Evolutionary conservation across 1,284 basidiomycete genomes (phyloP).

Genomic region (Boletellus deceptivus): DNA sequence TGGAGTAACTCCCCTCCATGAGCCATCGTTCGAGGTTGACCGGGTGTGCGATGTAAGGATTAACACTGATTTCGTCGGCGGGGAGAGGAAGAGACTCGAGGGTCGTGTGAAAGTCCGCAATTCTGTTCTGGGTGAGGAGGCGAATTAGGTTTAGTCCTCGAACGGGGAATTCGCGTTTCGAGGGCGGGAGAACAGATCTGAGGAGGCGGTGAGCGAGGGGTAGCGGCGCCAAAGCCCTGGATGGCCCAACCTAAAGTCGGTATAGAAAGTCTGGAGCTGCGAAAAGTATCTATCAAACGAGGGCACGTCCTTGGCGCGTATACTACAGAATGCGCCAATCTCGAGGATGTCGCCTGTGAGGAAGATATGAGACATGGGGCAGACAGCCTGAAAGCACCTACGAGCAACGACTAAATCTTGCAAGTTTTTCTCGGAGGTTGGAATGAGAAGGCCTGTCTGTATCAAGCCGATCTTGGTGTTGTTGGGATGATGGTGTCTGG

Average conservation of each 20-base stretch:
- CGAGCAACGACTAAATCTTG: constrained; percentile 71
- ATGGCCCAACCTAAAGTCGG: constrained; percentile 67
- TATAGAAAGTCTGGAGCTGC: constrained; percentile 91
- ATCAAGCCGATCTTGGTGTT: constrained; percentile 71
- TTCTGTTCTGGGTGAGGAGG: constrained; percentile 92
- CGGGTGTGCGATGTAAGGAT: constrained; percentile 81
- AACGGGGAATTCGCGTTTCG: constrained; percentile 84
- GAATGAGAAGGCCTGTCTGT: constrained; percentile 73
- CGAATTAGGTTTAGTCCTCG: constrained; percentile 93
- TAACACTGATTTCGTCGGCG: constrained; percentile 68
- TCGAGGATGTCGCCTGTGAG: constrained; percentile 86
- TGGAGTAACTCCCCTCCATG: constrained; percentile 98
- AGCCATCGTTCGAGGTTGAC: constrained; percentile 94
- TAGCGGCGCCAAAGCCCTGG: background rate
- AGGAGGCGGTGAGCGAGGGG: background rate
- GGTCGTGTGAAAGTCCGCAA: constrained; percentile 99
- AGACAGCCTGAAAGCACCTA: constrained; percentile 36
- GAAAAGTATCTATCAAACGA: constrained; percentile 96
- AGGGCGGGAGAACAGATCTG: constrained; percentile 75
- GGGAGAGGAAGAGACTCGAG: constrained; percentile 89
- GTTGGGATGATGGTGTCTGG: constrained; percentile 1
- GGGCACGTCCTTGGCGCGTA: constrained; percentile 83
- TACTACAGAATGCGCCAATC: constrained; percentile 92
- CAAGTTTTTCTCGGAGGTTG: constrained; percentile 52
- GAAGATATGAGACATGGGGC: background rate